Conservation (phyloP, 495 filamentous ascomycete species). For the Podospora conica region DNA sequence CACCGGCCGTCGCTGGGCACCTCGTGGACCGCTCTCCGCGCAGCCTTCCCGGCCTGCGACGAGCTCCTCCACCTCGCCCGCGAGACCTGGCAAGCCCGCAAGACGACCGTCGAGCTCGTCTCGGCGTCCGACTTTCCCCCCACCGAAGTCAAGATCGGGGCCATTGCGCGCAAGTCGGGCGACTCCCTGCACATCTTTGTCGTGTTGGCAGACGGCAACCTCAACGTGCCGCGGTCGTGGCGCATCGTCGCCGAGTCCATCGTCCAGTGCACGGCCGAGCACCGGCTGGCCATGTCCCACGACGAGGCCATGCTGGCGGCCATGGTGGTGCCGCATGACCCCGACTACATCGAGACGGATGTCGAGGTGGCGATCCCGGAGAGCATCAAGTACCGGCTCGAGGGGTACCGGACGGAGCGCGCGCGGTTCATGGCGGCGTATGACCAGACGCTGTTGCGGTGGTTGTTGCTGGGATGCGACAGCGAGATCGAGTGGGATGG, state of each 20-base stretch:
- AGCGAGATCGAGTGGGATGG: conserved; percentile 5
- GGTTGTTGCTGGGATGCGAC: background rate
- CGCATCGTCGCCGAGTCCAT: conserved; percentile 4
- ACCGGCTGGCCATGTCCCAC: background rate
- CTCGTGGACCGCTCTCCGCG: background rate
- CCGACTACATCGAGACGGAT: background rate
- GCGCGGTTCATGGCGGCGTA: background rate
- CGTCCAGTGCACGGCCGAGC: conserved; percentile 3
- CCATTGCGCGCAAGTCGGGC: background rate
- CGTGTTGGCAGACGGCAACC: background rate
- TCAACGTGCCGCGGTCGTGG: conserved; percentile 1
- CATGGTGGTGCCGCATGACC: background rate
- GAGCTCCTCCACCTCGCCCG: background rate
- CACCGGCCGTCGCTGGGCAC: background rate
- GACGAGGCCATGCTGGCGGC: background rate
- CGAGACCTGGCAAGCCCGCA: background rate
- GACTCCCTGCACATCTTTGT: background rate
- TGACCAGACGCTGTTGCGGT: background rate
- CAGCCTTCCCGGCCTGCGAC: background rate
- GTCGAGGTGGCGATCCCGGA: background rate
- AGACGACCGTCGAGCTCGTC: conserved; percentile 4
- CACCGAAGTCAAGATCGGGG: background rate
- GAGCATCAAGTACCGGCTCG: conserved; percentile 1
- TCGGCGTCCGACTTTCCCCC: conserved; percentile 1
- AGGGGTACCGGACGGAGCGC: background rate